Base-by-base conservation (phyloP, 345 rosid species). In the Microthlaspi erraticum region DNA sequence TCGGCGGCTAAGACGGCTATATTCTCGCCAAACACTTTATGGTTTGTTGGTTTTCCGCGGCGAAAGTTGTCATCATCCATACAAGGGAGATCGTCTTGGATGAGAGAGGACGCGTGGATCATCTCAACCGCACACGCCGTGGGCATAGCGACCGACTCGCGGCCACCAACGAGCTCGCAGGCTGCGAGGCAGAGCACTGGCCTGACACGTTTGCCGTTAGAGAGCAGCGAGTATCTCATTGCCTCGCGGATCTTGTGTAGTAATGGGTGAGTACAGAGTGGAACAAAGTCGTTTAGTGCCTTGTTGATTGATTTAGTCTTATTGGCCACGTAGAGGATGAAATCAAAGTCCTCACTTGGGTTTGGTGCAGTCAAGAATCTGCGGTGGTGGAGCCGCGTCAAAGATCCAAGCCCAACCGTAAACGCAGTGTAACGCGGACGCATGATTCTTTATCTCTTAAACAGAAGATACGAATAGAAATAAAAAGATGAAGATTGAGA, bases 141-240 rank as follows among this genome's bases (percentile, higher is more conserved):
- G 0, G 90, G 90, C 92, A 88, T 85, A 3, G 90, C 90, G 57
- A 45, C 54, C 33, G 84, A 64, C 56, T 81, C 82, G 13, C 43
- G 32, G 10, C 94, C 94, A 0, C 94, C 90, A 2, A 88, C 90
- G 7, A 86, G 80, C 69, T 86, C 92, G 39, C 92, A 83, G 0
- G 90, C 90, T 5, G 90, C 97, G 36, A 90, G 39, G 61, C 94
- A 90, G 37, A 90, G 83, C 16, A 79, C 75, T 0, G 94, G 90
- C 4, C 90, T 73, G 14, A 90, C 97, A 31, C 92, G 74, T 78
- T 90, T 88, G 51, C 92, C 88, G 29, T 88, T 85, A 14, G 90
- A 89, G 18, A 90, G 76, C 7, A 90, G 81, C 23, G 92, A 83
- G 78, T 86, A 90, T 0, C 97, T 80, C 97, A 90, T 90, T 10